Percentiles rank a stretch among this genome's conserved stretches.
phyloP scores from a whole-genome alignment of 2,329 filamentous ascomycete species.

The Fusarium foetens region DNA sequence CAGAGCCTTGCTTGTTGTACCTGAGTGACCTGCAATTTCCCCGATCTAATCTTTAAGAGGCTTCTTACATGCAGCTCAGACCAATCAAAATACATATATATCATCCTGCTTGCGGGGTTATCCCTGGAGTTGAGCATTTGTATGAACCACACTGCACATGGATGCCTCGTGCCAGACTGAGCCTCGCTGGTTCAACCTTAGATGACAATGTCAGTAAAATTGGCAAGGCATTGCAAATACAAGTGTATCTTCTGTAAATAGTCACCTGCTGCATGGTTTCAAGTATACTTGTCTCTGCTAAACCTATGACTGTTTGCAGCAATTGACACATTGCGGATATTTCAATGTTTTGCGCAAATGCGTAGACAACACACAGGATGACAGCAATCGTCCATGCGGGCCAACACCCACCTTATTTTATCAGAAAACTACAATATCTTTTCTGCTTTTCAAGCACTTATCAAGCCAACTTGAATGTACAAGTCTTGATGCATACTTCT shows the following conservation, averaged over 20 bases:
- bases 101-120: background rate
- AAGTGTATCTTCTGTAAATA: background rate
- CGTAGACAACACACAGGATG: background rate
- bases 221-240: background rate
- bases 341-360: conserved; percentile 7
- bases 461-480: background rate
- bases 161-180: background rate
- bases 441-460: no score
- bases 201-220: background rate
- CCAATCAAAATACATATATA: background rate
- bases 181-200: conserved; percentile 11
- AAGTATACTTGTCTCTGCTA: background rate
- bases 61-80: background rate
- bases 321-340: background rate
- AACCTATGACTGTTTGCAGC: background rate
- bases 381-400: background rate
- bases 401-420: no score
- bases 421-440: background rate
- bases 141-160: background rate
- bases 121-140: background rate
- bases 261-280: background rate
- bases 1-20: background rate
- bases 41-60: background rate
- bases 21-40: background rate
- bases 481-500: background rate